Evolutionary conservation across 768 basidiomycete species (phyloP), one percentile per base, ranked within the genome.

Genomic region (Amanita fuliginea): DNA sequence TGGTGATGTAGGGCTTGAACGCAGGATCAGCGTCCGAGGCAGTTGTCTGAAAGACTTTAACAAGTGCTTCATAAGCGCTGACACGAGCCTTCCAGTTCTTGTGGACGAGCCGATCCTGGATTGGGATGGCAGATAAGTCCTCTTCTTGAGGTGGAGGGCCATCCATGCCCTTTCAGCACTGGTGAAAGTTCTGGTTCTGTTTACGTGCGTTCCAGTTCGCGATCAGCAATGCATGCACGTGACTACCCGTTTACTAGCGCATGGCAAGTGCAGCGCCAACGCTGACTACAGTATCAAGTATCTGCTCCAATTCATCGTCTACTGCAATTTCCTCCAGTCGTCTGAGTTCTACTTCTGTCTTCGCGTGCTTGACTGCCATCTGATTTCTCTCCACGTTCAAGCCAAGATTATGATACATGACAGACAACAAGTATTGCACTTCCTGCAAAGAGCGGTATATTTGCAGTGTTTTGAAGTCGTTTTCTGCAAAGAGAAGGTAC

Each of bases 81-180:
- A 95, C 80, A 57, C 96, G 83, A 51, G 96, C 96, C 68, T 98
- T 98, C 96, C 96, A 99, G 64, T 95, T 95, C 76, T 97, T 98
- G 73, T 97, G 91, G 5, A 78, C 69, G 49, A 95, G 82, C 40
- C 94, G 67, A 56, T 95, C 91, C 10, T 77, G 66, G 42, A 96
- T 75, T 18, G 89, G 70, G 45, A 97, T 74, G 24, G 74, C 60
- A 39, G 82, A 82, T 64, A 94, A 97, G 67, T 98, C 93, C 70
- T 96, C 93, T 71, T 96, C 93, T 59, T 77, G 85, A 45, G 92
- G 90, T 52, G 88, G 85, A 58, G 83, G 82, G 49, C 90, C 93
- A 67, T 95, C 93, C 92, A 92, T 92, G 59, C 53, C 58, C 41
- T 34, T 33, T 39, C 28, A 34, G 47, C 52, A 45, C 48, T 42